phyloP scores from a whole-genome alignment of 331 rosid genomes.

The Malus hybrid region DNA sequence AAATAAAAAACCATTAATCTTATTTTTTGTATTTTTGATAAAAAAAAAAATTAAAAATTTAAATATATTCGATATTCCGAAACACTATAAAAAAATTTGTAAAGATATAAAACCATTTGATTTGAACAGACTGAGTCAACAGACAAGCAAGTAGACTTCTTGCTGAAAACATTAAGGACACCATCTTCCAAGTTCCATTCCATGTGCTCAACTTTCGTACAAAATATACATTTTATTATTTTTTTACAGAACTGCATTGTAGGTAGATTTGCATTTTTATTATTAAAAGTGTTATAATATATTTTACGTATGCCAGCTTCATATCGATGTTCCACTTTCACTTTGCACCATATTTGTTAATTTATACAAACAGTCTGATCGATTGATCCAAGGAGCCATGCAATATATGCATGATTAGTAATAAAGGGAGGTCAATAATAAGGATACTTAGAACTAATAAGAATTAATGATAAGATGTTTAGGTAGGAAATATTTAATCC shows the following conservation, averaged over 20 bases:
- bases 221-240: background rate
- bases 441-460: background rate
- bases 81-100: no score
- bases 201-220: slow-evolving; percentile 7
- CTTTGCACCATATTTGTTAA: background rate
- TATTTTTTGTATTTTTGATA: no score
- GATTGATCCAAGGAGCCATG: background rate
- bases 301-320: background rate
- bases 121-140: slow-evolving; percentile 6
- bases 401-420: background rate
- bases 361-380: background rate
- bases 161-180: slow-evolving; percentile 15
- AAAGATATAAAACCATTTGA: background rate
- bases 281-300: background rate
- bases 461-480: no score
- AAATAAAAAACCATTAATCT: no score
- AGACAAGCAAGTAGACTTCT: slow-evolving; percentile 10
- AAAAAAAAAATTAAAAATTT: no score
- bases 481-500: no score
- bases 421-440: background rate
- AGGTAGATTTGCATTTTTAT: background rate
- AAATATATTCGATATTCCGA: no score
- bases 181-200: slow-evolving; percentile 24
- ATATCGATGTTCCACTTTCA: background rate
- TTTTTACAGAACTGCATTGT: background rate